phyloP scores from a whole-genome alignment of 1,284 basidiomycete genomes.

The Psilocybe mexicana region DNA sequence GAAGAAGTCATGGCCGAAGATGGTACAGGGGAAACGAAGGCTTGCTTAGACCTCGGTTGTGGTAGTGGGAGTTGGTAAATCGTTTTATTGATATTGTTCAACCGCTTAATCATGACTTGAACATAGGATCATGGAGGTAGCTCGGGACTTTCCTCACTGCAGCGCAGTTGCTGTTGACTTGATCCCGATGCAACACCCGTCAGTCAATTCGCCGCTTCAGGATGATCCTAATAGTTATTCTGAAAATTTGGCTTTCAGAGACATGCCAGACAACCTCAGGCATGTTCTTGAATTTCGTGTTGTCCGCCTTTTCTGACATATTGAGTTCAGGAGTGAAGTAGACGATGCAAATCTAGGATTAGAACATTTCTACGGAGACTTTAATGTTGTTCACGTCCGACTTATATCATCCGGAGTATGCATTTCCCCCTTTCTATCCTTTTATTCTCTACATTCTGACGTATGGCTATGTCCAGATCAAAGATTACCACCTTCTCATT shows the following conservation, averaged over 20 bases:
- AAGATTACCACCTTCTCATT: slow-evolving; percentile 63
- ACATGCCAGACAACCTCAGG: slow-evolving; percentile 73
- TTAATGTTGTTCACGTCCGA: slow-evolving; percentile 72
- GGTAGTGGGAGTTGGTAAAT: slow-evolving; percentile 74
- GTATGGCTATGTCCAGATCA: slow-evolving; percentile 46
- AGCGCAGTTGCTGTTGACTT: slow-evolving; percentile 59
- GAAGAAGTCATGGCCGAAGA: slow-evolving; percentile 58
- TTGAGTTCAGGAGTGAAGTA: slow-evolving; percentile 63
- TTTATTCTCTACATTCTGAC: not conserved
- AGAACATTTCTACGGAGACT: slow-evolving; percentile 75
- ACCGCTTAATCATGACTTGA: not conserved
- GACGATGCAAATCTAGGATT: slow-evolving; percentile 82
- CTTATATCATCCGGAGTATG: slow-evolving; percentile 70
- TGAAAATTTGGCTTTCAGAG: slow-evolving; percentile 24
- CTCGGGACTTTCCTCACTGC: slow-evolving; percentile 69
- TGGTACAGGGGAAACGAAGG: slow-evolving; percentile 56
- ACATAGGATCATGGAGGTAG: slow-evolving; percentile 71
- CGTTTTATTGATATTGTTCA: not conserved
- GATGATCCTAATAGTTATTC: slow-evolving; percentile 9
- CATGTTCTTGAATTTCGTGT: slow-evolving; percentile 31
- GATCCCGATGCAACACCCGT: slow-evolving; percentile 36
- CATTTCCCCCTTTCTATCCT: slow-evolving; percentile 12
- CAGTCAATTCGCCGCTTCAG: slow-evolving; percentile 26
- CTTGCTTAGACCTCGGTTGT: slow-evolving; percentile 74
- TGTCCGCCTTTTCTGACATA: not conserved